Percentiles rank a stretch among this genome's conserved stretches.
Conservation (phyloP, 2,329 filamentous ascomycete genomes). For the Xylogone sp. region DNA sequence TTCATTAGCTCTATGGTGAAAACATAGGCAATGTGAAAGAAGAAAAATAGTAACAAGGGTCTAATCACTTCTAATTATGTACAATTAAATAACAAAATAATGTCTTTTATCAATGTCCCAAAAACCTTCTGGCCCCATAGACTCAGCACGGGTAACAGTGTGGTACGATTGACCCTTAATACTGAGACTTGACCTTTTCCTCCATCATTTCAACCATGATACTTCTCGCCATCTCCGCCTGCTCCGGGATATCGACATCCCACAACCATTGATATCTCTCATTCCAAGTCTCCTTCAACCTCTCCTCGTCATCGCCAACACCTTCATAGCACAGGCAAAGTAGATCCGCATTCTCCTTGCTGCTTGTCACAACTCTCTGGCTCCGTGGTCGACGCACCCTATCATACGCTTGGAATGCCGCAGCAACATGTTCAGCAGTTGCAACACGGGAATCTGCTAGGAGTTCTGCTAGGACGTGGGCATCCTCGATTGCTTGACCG, state of each 20-base stretch:
- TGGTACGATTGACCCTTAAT: too few species aligned
- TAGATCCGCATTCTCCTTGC: conserved; percentile 16
- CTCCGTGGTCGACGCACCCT: conserved; percentile 36
- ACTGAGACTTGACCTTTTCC: too few species aligned
- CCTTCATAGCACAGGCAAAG: conserved; percentile 41
- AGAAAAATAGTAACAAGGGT: too few species aligned
- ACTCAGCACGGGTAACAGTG: too few species aligned
- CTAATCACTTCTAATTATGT: too few species aligned
- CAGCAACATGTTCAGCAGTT: conserved; percentile 27
- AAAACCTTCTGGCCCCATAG: too few species aligned
- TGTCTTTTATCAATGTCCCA: too few species aligned
- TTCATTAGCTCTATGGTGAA: too few species aligned
- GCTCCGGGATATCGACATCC: conserved; percentile 29
- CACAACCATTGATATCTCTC: conserved; percentile 33
- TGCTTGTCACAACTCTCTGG: conserved; percentile 26
- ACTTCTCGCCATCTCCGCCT: conserved; percentile 33
- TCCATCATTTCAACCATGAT: conserved; percentile 22
- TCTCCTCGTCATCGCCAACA: conserved; percentile 31
- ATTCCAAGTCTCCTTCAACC: conserved; percentile 31
- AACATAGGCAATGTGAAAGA: too few species aligned
- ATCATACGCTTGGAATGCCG: conserved; percentile 49
- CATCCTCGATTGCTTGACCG: conserved; percentile 37
- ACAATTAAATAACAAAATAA: too few species aligned
- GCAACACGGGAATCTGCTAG: background rate
- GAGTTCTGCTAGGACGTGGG: conserved; percentile 26